Evolutionary conservation across 2,329 filamentous ascomycete species (phyloP), one percentile per base, ranked within the genome.

Genomic region (Aspergillus sp.): DNA sequence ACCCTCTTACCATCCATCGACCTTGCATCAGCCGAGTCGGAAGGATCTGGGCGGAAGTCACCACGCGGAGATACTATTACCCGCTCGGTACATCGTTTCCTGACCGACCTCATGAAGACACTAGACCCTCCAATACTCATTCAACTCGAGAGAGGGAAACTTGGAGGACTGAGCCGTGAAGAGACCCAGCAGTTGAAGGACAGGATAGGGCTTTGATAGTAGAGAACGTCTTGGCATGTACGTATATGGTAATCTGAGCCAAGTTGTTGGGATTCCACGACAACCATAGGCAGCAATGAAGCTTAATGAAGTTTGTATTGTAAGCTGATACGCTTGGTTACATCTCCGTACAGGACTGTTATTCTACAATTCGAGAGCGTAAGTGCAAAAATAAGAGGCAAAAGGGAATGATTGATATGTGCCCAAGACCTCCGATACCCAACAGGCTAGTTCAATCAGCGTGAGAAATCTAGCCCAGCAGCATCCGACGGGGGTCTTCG

Each of bases 401-500:
- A 30, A 21, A 59, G 8, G 57, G 28, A 56, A 28, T 54, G 25
- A 17, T 25, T 32, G 41, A n/a, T 36, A 52, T 17, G 56, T 53
- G 47, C 21, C 17, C 13, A n/a, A 45, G 2, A 15, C n/a, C 38
- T 55, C 39, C 53, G n/a, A 17, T 36, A 21, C 17, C 39, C 8
- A 36, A 23, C 50, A 23, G 25, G 3, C 10, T 15, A 53, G 41
- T 45, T 10, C 21, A 25, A 9, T 39, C 19, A 21, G 25, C 13
- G 30, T 15, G 45, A 12, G 2, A 21, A 3, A 41, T 21, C 36
- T 76, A 79, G 50, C 74, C 78, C 41, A 97, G 79, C 10, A 97
- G 85, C 94, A 98, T 97, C 72, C 91, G 89, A 67, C 91, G 84
- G 41, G 94, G 94, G 74, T 98, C 95, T 82, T 98, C 94, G 69